Conservation (phyloP, 352 stramenopile genomes). For the Phytophthora constricta region DNA sequence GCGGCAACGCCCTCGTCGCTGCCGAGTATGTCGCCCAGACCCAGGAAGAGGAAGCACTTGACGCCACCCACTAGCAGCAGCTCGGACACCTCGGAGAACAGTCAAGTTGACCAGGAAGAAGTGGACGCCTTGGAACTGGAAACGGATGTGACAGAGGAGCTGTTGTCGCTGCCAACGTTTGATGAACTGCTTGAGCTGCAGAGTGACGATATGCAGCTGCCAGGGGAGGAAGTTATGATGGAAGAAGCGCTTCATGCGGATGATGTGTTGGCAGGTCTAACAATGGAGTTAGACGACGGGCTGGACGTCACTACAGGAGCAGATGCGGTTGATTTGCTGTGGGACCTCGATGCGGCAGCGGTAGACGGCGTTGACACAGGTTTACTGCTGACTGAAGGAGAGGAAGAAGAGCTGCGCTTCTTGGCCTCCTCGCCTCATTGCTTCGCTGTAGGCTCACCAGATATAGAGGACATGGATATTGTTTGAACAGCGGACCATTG, state of each 20-base stretch:
- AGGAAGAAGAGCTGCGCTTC: conserved; percentile 33
- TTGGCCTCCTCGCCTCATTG: conserved; percentile 14
- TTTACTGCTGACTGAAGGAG: conserved; percentile 15
- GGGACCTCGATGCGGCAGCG: conserved; percentile 25
- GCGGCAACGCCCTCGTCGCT: neutral
- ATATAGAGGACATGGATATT: conserved; percentile 15
- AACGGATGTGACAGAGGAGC: neutral
- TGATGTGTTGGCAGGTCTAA: conserved; percentile 25
- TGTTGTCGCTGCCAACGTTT: conserved; percentile 26
- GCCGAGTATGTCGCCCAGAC: conserved; percentile 4
- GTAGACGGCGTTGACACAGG: conserved; percentile 7
- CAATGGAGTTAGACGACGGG: conserved; percentile 24
- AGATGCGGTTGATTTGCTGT: conserved; percentile 34
- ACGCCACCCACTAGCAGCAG: conserved; percentile 29
- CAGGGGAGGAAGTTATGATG: conserved; percentile 11
- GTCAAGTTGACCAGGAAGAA: conserved; percentile 11
- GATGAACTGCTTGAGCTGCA: conserved; percentile 36
- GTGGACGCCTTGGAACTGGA: conserved; percentile 4
- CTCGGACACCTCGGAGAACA: conserved; percentile 18
- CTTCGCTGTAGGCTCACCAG: neutral
- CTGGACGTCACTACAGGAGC: conserved; percentile 4
- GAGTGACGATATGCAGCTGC: conserved; percentile 23
- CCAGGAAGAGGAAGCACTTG: conserved; percentile 30
- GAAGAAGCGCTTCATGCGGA: neutral
- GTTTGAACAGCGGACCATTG: no score